Evolutionary conservation across 495 filamentous ascomycete species (phyloP).

Genomic region (Xylaria nigripes): DNA sequence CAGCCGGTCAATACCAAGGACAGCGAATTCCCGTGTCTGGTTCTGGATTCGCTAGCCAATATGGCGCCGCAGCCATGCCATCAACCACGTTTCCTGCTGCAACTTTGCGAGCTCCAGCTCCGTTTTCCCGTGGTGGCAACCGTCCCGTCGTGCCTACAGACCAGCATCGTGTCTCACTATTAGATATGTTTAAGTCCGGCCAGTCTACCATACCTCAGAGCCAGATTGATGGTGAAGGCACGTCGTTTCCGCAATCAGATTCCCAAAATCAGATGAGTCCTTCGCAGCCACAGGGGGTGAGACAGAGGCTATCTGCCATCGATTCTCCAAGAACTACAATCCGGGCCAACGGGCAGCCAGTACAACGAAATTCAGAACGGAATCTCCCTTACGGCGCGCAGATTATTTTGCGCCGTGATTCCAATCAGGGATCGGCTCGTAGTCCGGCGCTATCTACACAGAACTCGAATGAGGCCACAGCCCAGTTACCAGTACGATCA

Average conservation of each 20-base stretch:
- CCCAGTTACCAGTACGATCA: constrained; percentile 11
- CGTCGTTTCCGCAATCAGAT: neutral
- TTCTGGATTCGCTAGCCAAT: constrained; percentile 14
- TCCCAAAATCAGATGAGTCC: constrained; percentile 10
- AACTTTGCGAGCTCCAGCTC: constrained; percentile 5
- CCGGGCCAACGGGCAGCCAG: constrained; percentile 23
- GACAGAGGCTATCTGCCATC: constrained; percentile 15
- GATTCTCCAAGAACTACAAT: constrained; percentile 20
- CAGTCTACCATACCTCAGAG: constrained; percentile 13
- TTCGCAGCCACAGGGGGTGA: constrained; percentile 11
- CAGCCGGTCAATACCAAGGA: neutral
- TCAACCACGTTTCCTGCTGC: constrained; percentile 3
- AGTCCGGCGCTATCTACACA: constrained; percentile 9
- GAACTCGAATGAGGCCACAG: constrained; percentile 5
- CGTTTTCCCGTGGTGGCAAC: constrained; percentile 3
- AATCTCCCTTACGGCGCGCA: constrained; percentile 36
- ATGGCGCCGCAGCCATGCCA: constrained; percentile 10
- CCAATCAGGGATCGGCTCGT: constrained; percentile 12
- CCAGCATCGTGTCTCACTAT: constrained; percentile 35
- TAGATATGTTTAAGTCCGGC: constrained; percentile 43
- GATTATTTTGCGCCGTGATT: constrained; percentile 30
- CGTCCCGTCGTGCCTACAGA: constrained; percentile 30
- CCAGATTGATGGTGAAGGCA: constrained; percentile 14
- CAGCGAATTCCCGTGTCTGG: constrained; percentile 14
- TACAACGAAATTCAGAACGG: constrained; percentile 31